Evolutionary conservation across 371 early-diverging fungal genomes (phyloP).

Genomic region (Saksenaea vasiformis): DNA sequence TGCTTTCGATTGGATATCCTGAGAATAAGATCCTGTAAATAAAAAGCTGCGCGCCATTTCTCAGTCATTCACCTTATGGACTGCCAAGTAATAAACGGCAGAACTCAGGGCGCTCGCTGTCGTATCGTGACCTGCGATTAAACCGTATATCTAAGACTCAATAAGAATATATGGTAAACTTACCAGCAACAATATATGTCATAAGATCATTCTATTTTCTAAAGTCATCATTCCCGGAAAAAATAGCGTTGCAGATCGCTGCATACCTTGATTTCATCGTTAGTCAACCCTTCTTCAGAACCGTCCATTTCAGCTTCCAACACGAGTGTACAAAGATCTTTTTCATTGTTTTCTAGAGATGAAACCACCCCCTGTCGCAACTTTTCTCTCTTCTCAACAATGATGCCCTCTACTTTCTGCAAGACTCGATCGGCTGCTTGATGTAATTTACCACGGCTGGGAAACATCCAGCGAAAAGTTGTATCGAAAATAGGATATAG

Average conservation of each 20-base stretch:
- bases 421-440: constrained; percentile 21
- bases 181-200: constrained; percentile 13
- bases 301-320: constrained; percentile 16
- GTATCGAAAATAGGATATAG: constrained; percentile 50
- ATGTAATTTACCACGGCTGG: constrained; percentile 32
- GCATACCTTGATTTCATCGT: neutral
- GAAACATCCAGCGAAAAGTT: constrained; percentile 24
- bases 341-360: neutral
- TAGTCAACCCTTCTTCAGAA: neutral
- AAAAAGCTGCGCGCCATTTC: neutral
- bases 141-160: neutral
- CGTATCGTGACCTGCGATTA: constrained; percentile 45
- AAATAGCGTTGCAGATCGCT: neutral
- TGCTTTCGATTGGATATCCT: constrained; percentile 49
- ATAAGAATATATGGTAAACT: neutral
- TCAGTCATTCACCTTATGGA: neutral
- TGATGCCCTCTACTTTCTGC: constrained; percentile 36
- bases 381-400: constrained; percentile 33
- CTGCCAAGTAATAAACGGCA: constrained; percentile 40
- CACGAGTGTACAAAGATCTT: constrained; percentile 30
- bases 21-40: neutral
- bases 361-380: constrained; percentile 1
- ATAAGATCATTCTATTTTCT: constrained; percentile 23
- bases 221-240: neutral
- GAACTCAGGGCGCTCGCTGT: constrained; percentile 48